A percentile compares a stretch with the other conserved stretches of the same genome.
phyloP scores from a whole-genome alignment of 1,284 basidiomycete genomes.

The Pyrrhoderma lamaoense region DNA sequence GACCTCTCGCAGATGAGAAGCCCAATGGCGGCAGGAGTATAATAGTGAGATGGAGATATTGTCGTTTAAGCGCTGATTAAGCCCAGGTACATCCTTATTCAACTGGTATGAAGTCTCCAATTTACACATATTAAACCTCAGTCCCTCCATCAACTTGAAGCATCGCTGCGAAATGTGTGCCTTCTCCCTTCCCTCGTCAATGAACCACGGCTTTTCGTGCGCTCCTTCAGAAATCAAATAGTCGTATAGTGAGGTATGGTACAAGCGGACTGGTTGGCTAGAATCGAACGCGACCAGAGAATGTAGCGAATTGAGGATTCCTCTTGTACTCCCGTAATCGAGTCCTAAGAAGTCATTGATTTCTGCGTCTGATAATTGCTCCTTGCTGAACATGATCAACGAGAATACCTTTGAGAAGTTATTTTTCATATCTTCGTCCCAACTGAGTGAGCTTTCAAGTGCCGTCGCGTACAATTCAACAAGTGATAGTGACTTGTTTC shows the following conservation, averaged over 20 bases:
- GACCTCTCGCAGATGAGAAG: not conserved
- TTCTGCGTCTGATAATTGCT: no score
- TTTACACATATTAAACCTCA: conserved; percentile 53
- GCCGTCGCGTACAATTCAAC: not conserved
- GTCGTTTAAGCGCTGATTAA: not conserved
- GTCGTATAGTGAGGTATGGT: not conserved
- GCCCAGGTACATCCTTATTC: not conserved
- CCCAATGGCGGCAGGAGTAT: not conserved
- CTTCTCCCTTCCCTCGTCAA: not conserved
- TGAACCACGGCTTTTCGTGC: not conserved
- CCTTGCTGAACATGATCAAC: not conserved
- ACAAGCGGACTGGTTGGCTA: no score
- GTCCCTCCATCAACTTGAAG: conserved; percentile 8
- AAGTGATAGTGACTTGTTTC: no score
- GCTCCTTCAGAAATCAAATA: not conserved
- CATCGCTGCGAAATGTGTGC: not conserved
- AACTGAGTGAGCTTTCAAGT: not conserved
- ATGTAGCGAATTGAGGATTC: no score
- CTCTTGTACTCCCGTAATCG: no score
- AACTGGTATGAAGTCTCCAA: conserved; percentile 27
- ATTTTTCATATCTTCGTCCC: not conserved
- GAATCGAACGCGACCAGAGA: no score
- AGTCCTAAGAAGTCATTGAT: no score
- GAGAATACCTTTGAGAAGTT: not conserved
- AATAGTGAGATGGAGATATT: not conserved